These are phyloP conservation scores for Calendula officinalis DNA, from an alignment of 129 eudicot genomes.

Conservation along the genomic window DNA sequence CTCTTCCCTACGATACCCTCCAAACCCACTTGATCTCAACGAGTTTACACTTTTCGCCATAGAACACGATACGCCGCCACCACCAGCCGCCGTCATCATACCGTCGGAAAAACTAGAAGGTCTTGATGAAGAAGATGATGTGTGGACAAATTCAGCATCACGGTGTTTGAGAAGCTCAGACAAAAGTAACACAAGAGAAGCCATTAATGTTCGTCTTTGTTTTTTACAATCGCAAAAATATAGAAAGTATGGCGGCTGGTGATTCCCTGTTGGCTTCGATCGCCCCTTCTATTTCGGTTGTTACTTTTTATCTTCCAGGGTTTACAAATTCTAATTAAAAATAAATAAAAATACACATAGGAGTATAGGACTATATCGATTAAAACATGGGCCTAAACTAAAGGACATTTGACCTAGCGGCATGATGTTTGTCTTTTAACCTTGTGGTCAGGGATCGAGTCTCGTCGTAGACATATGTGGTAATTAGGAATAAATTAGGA, in stretches of 20 bases:
- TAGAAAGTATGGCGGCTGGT: neutral
- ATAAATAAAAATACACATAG: too few relatives aligned
- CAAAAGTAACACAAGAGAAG: slow-evolving; percentile 64
- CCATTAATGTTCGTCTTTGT: slow-evolving; percentile 22
- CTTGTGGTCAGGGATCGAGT: too few relatives aligned
- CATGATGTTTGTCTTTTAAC: too few relatives aligned
- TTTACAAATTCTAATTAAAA: too few relatives aligned
- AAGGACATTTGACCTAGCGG: too few relatives aligned
- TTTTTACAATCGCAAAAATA: neutral
- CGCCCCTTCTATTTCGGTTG: too few relatives aligned
- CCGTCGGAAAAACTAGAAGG: slow-evolving; percentile 29
- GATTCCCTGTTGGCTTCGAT: too few relatives aligned
- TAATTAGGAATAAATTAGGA: too few relatives aligned
- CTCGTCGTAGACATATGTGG: too few relatives aligned
- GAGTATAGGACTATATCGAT: too few relatives aligned
- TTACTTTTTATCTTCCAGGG: too few relatives aligned
- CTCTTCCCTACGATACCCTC: slow-evolving; percentile 25
- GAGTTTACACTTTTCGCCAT: slow-evolving; percentile 29
- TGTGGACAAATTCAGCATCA: slow-evolving; percentile 32
- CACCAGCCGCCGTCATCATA: slow-evolving; percentile 27
- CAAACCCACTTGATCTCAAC: slow-evolving; percentile 12
- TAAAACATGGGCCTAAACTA: too few relatives aligned
- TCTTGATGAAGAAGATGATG: slow-evolving; percentile 24
- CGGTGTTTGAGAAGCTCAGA: slow-evolving; percentile 65
- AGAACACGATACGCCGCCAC: slow-evolving; percentile 34